Evolutionary conservation across 2,329 filamentous ascomycete genomes (phyloP), one percentile per base, ranked within the genome.

Genomic region (Apiospora aurea): DNA sequence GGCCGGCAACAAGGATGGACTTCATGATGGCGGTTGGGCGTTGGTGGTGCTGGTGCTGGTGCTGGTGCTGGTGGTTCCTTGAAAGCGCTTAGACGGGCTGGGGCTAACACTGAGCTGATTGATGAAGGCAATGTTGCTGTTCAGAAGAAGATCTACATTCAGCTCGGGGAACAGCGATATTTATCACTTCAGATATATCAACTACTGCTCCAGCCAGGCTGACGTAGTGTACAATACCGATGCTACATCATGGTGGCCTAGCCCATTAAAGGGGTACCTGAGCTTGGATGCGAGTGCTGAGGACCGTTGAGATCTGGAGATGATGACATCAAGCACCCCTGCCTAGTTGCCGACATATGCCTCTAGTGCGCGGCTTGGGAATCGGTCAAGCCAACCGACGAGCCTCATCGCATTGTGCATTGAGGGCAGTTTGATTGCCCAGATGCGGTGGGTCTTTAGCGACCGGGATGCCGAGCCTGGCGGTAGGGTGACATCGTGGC

Each of bases 321-420:
- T 21, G 41, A 64, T 64, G 57, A 64, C 57, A 64, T 64, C 57
- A 64, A 64, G 53, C 7, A 38, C n/a, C 53, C 53, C 18, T 61
- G 53, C 18, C 16, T 29, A 38, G 29, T n/a, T 61, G 53, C 29
- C 29, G 53, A 61, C 53, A 61, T 11, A 38, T 38, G 29, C 51
- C 38, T 61, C 53, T 61, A 61, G 57, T 41, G 8, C 57, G 4
- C 34, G 41, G 34, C 34, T 34, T 41, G 41, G 34, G 10, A 5
- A 41, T 41, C 57, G 34, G 57, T 11, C 18, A 29, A 38, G 53
- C 53, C 53, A 61, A 38, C 53, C 16, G n/a, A 16, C 29, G 34
- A 57, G 51, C 51, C 57, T 34, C 57, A 64, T 64, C 34, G 57
- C 57, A 64, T 64, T 64, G 57, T 64, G 57, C 57, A 61, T 61